Percentiles rank a stretch among this genome's conserved stretches.
These are phyloP conservation scores for Ceratorhiza oryzae-sativae DNA, from an alignment of 1,284 basidiomycete species.

Conservation along the genomic window DNA sequence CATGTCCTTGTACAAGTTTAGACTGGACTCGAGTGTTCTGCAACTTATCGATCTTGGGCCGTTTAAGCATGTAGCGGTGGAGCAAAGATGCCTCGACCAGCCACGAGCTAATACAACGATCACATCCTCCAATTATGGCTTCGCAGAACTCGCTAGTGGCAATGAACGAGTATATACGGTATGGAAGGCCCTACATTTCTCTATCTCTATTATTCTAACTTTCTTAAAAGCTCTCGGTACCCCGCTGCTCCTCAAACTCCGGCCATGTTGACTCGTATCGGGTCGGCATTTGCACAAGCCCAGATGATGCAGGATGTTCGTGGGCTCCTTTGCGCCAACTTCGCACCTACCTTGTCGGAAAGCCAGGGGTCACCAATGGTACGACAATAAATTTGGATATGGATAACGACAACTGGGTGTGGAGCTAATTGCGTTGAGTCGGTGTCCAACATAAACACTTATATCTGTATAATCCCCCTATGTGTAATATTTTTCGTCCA, in stretches of 20 bases:
- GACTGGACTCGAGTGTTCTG: slow-evolving; percentile 24
- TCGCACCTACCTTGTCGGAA: slow-evolving; percentile 18
- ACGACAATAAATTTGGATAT: slow-evolving; percentile 22
- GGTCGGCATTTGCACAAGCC: slow-evolving; percentile 11
- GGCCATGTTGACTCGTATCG: slow-evolving; percentile 34
- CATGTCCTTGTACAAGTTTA: slow-evolving; percentile 31
- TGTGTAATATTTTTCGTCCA: not conserved
- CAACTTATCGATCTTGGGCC: slow-evolving; percentile 10
- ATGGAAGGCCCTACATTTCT: not conserved
- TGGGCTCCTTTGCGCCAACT: slow-evolving; percentile 34
- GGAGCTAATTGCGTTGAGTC: not conserved
- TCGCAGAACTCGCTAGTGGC: not conserved
- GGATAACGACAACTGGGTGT: slow-evolving; percentile 33
- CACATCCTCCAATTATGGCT: slow-evolving; percentile 17
- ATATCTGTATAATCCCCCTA: not conserved
- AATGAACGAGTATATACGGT: slow-evolving; percentile 11
- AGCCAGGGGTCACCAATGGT: slow-evolving; percentile 22
- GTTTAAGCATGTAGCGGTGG: slow-evolving; percentile 13
- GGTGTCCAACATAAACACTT: not conserved
- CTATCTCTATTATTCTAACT: not conserved
- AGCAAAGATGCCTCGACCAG: slow-evolving; percentile 25
- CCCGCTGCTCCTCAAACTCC: slow-evolving; percentile 16
- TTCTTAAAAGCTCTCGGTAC: not conserved
- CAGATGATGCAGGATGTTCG: not conserved
- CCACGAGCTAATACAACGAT: slow-evolving; percentile 6